A percentile compares a stretch with the other conserved stretches of the same genome.
Conservation (phyloP, 805 yeast species). For the Ogataea parapolymorpha region DNA sequence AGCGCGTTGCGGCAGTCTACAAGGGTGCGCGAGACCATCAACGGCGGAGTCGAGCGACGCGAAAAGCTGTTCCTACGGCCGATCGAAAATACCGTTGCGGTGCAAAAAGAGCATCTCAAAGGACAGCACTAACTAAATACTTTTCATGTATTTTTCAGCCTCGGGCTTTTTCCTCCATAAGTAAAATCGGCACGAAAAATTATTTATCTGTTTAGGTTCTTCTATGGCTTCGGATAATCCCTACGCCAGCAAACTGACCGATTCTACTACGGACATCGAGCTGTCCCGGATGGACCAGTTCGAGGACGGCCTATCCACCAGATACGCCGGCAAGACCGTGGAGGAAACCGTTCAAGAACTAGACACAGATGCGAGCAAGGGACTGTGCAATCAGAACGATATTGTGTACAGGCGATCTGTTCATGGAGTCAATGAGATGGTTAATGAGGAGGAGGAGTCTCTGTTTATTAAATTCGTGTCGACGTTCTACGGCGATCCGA, state of each 20-base stretch:
- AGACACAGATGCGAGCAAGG: conserved; percentile 56
- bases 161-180: neutral
- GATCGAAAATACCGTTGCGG: conserved; percentile 17
- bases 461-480: conserved; percentile 68
- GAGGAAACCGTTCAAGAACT: conserved; percentile 65
- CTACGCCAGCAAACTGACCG: conserved; percentile 19
- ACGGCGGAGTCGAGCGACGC: neutral
- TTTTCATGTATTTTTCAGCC: conserved; percentile 1
- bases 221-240: conserved; percentile 24
- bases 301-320: conserved; percentile 41
- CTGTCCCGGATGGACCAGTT: conserved; percentile 7
- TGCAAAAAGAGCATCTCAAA: conserved; percentile 4
- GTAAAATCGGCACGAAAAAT: conserved; percentile 5
- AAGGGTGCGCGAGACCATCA: conserved; percentile 46
- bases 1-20: conserved; percentile 66
- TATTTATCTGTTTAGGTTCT: conserved; percentile 7
- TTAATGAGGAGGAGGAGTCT: conserved; percentile 72
- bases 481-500: conserved; percentile 86
- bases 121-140: conserved; percentile 1
- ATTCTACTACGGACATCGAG: conserved; percentile 10
- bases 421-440: conserved; percentile 81
- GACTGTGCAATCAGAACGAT: conserved; percentile 69
- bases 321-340: conserved; percentile 56
- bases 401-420: conserved; percentile 64
- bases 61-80: conserved; percentile 17